Percentiles rank a stretch among this genome's conserved stretches.
These are phyloP conservation scores for Fragaria vesca DNA, from an alignment of 306 rosid species.

Conservation along the genomic window DNA sequence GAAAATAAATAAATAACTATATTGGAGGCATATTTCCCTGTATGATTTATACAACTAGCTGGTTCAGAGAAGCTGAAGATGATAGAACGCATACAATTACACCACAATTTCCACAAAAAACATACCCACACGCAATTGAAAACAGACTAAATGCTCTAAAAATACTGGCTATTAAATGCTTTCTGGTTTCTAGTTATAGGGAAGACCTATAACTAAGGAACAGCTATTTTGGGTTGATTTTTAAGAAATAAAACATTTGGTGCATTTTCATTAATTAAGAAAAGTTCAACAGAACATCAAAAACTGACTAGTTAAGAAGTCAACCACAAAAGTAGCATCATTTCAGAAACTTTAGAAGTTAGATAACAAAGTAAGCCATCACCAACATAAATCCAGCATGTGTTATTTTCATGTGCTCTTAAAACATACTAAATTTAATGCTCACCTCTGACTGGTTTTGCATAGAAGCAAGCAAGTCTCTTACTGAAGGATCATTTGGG, in stretches of 20 bases:
- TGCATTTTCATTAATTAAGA: background rate
- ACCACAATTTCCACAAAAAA: background rate
- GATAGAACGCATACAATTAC: background rate
- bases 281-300: background rate
- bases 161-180: background rate
- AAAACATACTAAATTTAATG: background rate
- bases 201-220: background rate
- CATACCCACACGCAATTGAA: background rate
- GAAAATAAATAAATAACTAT: background rate
- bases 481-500: constrained; percentile 93
- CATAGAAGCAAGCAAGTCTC: constrained; percentile 97
- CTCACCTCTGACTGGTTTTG: constrained; percentile 81
- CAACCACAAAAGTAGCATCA: constrained; percentile 3
- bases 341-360: background rate
- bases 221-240: background rate
- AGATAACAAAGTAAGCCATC: background rate
- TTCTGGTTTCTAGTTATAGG: background rate
- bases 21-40: background rate
- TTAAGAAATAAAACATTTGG: background rate
- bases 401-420: background rate
- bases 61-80: background rate
- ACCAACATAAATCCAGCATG: background rate
- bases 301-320: background rate
- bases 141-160: background rate
- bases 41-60: background rate